These are phyloP conservation scores for Cercospora sp. DNA, from an alignment of 2,329 filamentous ascomycete species.

Conservation along the genomic window DNA sequence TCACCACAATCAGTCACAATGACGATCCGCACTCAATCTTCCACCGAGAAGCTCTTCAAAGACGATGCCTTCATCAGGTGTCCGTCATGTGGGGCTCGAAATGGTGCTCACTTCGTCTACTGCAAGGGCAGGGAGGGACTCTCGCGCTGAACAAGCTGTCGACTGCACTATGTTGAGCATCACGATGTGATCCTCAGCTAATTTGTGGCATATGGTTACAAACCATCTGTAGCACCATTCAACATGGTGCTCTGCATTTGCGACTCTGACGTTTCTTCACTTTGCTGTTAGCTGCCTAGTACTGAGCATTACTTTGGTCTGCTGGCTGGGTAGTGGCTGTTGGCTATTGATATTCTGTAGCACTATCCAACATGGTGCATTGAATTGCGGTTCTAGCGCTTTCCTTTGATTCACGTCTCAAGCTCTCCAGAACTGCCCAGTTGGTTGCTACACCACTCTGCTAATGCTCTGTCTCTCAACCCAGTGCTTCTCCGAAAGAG, in stretches of 20 bases:
- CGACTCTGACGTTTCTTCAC: not conserved
- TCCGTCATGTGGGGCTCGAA: slow-evolving; percentile 7
- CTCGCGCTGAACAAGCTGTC: not conserved
- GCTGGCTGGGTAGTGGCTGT: not conserved
- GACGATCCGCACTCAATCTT: not conserved
- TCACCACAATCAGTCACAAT: not conserved
- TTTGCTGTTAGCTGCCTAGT: not conserved
- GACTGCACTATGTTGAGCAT: not conserved
- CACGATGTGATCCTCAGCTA: not conserved
- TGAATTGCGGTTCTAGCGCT: not conserved
- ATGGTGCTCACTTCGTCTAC: slow-evolving; percentile 10
- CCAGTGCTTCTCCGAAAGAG: too few relatives aligned
- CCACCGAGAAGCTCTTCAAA: not conserved
- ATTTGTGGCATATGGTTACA: not conserved
- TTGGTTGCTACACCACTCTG: not conserved
- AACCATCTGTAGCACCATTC: not conserved
- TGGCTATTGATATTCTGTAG: not conserved
- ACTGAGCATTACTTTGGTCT: not conserved
- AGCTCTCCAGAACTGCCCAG: not conserved
- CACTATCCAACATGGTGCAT: not conserved
- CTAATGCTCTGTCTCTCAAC: not conserved
- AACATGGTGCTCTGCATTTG: not conserved
- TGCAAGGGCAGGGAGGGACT: not conserved
- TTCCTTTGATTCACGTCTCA: not conserved
- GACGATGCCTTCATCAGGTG: slow-evolving; percentile 14